Evolutionary conservation across 768 basidiomycete species (phyloP).

Genomic region (Omphalotus guepiniiformis): DNA sequence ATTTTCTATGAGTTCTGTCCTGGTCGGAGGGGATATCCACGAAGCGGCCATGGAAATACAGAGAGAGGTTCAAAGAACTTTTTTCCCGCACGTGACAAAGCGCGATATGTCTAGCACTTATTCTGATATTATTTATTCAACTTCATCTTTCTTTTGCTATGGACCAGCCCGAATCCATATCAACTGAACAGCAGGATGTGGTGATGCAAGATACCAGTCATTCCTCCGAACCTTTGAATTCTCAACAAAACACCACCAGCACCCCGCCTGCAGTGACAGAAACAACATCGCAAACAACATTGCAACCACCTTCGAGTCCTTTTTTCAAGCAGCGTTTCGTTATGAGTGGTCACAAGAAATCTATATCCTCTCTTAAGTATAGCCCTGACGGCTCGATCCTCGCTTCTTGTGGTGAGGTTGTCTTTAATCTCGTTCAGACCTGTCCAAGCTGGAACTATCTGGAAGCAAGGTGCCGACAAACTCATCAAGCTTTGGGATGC

Average conservation of each 20-base stretch:
- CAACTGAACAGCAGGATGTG: neutral
- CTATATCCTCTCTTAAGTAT: conserved; percentile 85
- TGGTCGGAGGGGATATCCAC: conserved; percentile 73
- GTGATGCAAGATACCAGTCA: conserved; percentile 5
- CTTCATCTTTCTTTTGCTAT: neutral
- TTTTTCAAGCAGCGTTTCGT: conserved; percentile 54
- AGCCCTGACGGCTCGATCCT: conserved; percentile 79
- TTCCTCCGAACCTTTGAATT: neutral
- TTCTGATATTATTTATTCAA: neutral
- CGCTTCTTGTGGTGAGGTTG: conserved; percentile 75
- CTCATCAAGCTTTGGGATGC: conserved; percentile 78
- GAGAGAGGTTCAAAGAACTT: neutral
- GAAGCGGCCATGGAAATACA: conserved; percentile 42
- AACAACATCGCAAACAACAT: neutral
- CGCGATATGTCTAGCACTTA: neutral
- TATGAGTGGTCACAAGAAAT: conserved; percentile 77
- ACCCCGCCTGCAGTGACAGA: neutral
- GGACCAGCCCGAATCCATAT: conserved; percentile 1
- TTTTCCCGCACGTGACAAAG: neutral
- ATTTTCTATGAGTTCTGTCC: conserved; percentile 85
- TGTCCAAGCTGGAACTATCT: neutral
- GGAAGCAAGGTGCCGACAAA: conserved; percentile 76
- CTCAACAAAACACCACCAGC: neutral
- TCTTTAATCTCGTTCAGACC: conserved; percentile 1
- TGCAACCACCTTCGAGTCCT: neutral